These are phyloP conservation scores for Anthoceros angustus DNA, from an alignment of 225 moss, liverwort and hornwort genomes.

Conservation along the genomic window DNA sequence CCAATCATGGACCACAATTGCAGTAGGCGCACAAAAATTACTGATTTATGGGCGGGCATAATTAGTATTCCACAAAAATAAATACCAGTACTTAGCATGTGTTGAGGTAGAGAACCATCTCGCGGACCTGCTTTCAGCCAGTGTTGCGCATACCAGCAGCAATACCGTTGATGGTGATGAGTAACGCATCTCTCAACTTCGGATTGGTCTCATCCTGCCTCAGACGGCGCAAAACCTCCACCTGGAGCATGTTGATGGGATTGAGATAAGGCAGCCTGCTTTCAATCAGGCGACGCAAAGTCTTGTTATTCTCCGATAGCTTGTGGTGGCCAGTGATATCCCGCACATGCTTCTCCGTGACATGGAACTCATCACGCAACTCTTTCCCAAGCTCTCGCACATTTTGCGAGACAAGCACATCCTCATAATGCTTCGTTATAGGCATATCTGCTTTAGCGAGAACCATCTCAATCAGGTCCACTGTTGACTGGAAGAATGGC, in stretches of 20 bases:
- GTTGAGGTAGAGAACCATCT: too few relatives aligned
- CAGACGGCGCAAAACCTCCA: slow-evolving; percentile 58
- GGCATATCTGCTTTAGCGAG: slow-evolving; percentile 86
- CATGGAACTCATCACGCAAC: slow-evolving; percentile 46
- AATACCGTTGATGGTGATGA: slow-evolving; percentile 90
- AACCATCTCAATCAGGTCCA: slow-evolving; percentile 81
- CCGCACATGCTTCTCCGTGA: slow-evolving; percentile 47
- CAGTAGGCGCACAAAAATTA: too few relatives aligned
- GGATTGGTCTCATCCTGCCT: slow-evolving; percentile 63
- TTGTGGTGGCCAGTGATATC: slow-evolving; percentile 74
- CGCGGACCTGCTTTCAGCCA: slow-evolving; percentile 17
- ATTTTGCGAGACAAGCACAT: slow-evolving; percentile 49
- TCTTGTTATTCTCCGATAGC: slow-evolving; percentile 78
- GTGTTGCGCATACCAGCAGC: slow-evolving; percentile 81
- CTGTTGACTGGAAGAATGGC: slow-evolving; percentile 85
- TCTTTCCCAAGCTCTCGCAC: slow-evolving; percentile 49
- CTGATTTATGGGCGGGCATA: too few relatives aligned
- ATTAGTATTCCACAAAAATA: too few relatives aligned
- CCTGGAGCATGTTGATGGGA: slow-evolving; percentile 81
- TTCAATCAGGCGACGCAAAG: slow-evolving; percentile 62
- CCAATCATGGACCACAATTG: too few relatives aligned
- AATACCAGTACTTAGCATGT: too few relatives aligned
- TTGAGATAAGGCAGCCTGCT: slow-evolving; percentile 62
- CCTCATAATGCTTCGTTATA: slow-evolving; percentile 79
- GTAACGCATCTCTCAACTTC: slow-evolving; percentile 64